A percentile compares a stretch with the other conserved stretches of the same genome.
phyloP scores from a whole-genome alignment of 1,139 yeast species.

The Tardiomyces depauwii region DNA sequence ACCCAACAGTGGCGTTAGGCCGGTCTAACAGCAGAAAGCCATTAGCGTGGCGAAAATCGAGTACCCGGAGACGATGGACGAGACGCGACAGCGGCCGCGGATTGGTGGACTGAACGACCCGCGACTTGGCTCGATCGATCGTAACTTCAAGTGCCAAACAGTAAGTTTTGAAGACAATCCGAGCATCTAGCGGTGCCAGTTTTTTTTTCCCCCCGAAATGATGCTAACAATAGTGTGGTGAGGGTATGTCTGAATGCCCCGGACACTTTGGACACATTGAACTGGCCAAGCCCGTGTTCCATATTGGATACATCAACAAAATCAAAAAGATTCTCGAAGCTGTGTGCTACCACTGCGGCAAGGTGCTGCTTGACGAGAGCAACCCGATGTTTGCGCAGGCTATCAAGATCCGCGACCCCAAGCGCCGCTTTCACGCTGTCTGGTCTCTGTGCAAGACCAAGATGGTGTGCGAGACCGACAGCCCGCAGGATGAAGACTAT shows the following conservation, averaged over 20 bases:
- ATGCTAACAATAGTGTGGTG: constrained; percentile 51
- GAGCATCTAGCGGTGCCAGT: constrained; percentile 17
- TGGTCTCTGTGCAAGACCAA: constrained; percentile 89
- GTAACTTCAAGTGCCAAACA: constrained; percentile 95
- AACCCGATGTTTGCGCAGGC: constrained; percentile 84
- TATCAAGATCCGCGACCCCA: constrained; percentile 81
- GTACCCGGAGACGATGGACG: constrained; percentile 98
- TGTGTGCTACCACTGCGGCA: constrained; percentile 98
- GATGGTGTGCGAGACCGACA: constrained; percentile 91
- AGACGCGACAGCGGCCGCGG: constrained; percentile 86
- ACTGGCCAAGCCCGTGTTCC: constrained; percentile 95
- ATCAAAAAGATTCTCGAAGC: constrained; percentile 93
- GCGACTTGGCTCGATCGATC: constrained; percentile 90
- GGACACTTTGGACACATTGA: constrained; percentile 99
- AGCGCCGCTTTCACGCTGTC: constrained; percentile 91
- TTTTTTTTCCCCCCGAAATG: constrained; percentile 1
- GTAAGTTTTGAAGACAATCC: too few species aligned
- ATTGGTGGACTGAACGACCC: constrained; percentile 97
- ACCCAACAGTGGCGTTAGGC: too few species aligned
- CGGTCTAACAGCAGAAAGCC: constrained; percentile 38
- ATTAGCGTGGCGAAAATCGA: constrained; percentile 95
- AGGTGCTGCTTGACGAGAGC: constrained; percentile 70
- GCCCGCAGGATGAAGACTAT: constrained; percentile 37
- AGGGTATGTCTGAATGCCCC: constrained; percentile 98
- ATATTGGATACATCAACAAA: constrained; percentile 83